Evolutionary conservation across 768 basidiomycete genomes (phyloP).

Genomic region (Kwoniella pini): DNA sequence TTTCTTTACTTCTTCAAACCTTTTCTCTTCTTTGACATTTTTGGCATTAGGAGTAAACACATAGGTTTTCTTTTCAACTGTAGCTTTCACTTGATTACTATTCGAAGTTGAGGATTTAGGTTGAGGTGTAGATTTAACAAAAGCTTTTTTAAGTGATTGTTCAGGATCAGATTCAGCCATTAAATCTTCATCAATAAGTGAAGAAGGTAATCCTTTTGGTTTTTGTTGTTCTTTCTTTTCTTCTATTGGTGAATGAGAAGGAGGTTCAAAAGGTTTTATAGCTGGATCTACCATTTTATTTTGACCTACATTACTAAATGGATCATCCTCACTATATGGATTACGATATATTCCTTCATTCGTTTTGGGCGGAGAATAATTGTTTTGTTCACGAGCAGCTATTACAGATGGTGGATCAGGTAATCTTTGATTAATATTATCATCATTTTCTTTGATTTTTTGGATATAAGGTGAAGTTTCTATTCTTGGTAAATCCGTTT

Average conservation of each 20-base stretch:
- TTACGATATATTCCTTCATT: slow-evolving; percentile 3
- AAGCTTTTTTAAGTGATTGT: slow-evolving; percentile 44
- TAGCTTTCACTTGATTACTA: neutral
- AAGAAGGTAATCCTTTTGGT: slow-evolving; percentile 22
- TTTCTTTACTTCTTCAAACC: neutral
- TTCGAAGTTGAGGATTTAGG: neutral
- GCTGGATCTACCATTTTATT: slow-evolving; percentile 9
- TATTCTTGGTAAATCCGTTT: slow-evolving; percentile 17
- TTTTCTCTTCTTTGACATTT: slow-evolving; percentile 9
- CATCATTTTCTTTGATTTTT: slow-evolving; percentile 32
- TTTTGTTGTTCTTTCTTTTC: neutral
- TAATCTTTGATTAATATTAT: slow-evolving; percentile 11
- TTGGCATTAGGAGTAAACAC: slow-evolving; percentile 36
- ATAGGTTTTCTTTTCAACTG: slow-evolving; percentile 33
- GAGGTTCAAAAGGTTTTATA: slow-evolving; percentile 13
- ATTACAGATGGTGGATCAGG: slow-evolving; percentile 48
- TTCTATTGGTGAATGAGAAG: slow-evolving; percentile 3
- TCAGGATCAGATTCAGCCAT: slow-evolving; percentile 40
- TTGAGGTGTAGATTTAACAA: slow-evolving; percentile 39
- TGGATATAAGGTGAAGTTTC: slow-evolving; percentile 38
- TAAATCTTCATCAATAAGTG: slow-evolving; percentile 44
- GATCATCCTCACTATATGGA: neutral
- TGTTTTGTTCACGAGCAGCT: slow-evolving; percentile 28
- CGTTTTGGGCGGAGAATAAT: neutral
- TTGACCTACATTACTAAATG: slow-evolving; percentile 3